phyloP scores from a whole-genome alignment of 1,139 yeast genomes.

The Pneumocystis carinii region DNA sequence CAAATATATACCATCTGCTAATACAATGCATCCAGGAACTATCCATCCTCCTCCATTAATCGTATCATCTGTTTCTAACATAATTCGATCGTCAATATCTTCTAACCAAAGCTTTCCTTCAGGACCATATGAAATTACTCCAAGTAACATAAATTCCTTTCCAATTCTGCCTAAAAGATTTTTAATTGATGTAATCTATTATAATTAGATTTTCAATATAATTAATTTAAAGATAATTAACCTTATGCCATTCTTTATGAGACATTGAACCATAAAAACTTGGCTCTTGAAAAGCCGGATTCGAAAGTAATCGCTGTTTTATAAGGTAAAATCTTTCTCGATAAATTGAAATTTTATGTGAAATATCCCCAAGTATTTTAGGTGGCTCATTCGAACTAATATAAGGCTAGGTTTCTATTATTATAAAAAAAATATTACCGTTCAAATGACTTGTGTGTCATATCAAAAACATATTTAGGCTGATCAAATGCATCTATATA shows the following conservation, averaged over 20 bases:
- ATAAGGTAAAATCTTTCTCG: constrained; percentile 42
- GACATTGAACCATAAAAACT: constrained; percentile 25
- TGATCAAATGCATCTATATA: constrained; percentile 52
- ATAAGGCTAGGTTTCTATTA: not conserved
- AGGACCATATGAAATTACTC: constrained; percentile 48
- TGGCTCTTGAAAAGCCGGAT: constrained; percentile 52
- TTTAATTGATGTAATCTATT: constrained; percentile 60
- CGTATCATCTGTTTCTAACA: constrained; percentile 46
- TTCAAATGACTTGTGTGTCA: constrained; percentile 49
- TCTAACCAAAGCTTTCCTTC: constrained; percentile 63
- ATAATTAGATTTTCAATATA: constrained; percentile 18
- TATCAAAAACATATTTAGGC: constrained; percentile 52
- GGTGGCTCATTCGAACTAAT: constrained; percentile 8
- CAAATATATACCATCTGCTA: constrained; percentile 75
- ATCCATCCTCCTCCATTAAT: constrained; percentile 58
- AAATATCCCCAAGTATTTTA: constrained; percentile 15
- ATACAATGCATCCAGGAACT: constrained; percentile 62
- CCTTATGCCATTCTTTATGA: constrained; percentile 12
- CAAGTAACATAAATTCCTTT: constrained; percentile 58
- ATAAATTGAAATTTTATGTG: constrained; percentile 16
- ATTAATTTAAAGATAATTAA: constrained; percentile 1
- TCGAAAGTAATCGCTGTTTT: constrained; percentile 57
- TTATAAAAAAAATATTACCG: constrained; percentile 10
- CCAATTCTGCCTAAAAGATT: constrained; percentile 78
- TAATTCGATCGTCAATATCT: constrained; percentile 68